Evolutionary conservation across 2,329 filamentous ascomycete species (phyloP), one percentile per base, ranked within the genome.

Genomic region (Xylariaceae sp.): DNA sequence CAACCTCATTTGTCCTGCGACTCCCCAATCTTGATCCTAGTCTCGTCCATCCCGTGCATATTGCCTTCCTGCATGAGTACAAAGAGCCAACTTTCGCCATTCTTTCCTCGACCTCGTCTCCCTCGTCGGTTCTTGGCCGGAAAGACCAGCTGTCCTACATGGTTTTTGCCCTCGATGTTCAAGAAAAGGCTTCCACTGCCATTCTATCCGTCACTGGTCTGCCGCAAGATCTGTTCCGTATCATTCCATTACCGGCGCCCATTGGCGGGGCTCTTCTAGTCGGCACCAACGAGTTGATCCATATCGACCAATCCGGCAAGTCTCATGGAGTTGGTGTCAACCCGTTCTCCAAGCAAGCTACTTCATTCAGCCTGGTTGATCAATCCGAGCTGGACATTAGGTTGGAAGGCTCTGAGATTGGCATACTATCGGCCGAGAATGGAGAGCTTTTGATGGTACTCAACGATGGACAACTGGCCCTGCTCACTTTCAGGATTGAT

Each of bases 11-110:
- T 71, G 91, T 97, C 50, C 77, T 98, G 50, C 86, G 89, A 49
- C 75, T 97, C 51, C 89, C 90, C 39, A 81, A 89, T 57, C 76
- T 98, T 65, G 91, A 97, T 64, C 87, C 90, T 48, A 81, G 79
- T 49, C 76, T 98, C 53, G 81, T 91, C 45, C 87, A 95, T 65
- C 89, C 91, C 37, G 82, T 96, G 57, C 88, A 95, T 61, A 79
- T 98, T 58, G 84, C 87, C 41, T 98, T 98, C 64, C 72, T 98
- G 51, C 81, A 97, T 74, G 91, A 97, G 69, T 98, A 98, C 65
- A 84, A 93, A 63, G 93, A 97, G 65, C 91, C 93, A 11, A 98
- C 93, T 0, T 95, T 98, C 68, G 93, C 91, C 42, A 90, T 98
- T 46, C 73, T 98, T 32, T 93, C 89, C 35, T 87, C 90, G 2